Conservation (phyloP, 306 rosid genomes). For the Prunus mume region DNA sequence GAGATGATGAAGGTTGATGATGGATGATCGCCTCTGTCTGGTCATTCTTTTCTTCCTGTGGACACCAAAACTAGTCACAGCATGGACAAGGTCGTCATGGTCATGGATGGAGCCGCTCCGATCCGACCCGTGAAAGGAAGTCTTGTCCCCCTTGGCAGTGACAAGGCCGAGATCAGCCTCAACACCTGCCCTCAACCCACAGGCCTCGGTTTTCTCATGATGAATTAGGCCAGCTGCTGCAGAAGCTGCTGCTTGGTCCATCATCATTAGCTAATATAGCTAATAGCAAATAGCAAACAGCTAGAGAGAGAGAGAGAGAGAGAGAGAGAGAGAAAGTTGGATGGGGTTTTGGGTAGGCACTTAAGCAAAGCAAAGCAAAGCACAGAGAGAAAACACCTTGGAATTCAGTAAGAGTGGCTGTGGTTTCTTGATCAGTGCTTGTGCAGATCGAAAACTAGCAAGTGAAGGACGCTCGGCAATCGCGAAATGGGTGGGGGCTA, state of each 20-base stretch:
- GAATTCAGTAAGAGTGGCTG: conserved; percentile 54
- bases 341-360: too few species aligned
- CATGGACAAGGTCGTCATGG: conserved; percentile 40
- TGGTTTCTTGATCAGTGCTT: background rate
- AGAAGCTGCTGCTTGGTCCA: conserved; percentile 34
- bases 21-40: conserved; percentile 58
- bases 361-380: conserved; percentile 6
- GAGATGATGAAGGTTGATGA: conserved; percentile 27
- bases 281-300: too few species aligned
- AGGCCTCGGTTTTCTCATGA: conserved; percentile 58
- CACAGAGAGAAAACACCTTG: conserved; percentile 13
- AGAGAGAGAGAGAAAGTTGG: too few species aligned
- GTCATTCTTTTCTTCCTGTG: conserved; percentile 73
- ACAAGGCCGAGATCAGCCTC: conserved; percentile 36
- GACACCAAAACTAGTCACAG: conserved; percentile 42
- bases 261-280: conserved; percentile 40
- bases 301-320: too few species aligned
- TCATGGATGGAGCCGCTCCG: conserved; percentile 33
- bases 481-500: conserved; percentile 51
- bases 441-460: conserved; percentile 34
- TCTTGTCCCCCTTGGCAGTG: conserved; percentile 35
- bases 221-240: conserved; percentile 21
- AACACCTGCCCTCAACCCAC: conserved; percentile 58
- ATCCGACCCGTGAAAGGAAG: conserved; percentile 37
- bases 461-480: conserved; percentile 67